A percentile compares a stretch with the other conserved stretches of the same genome.
Conservation (phyloP, 164 flowering plant genomes). For the Dillenia suffruticosa region DNA sequence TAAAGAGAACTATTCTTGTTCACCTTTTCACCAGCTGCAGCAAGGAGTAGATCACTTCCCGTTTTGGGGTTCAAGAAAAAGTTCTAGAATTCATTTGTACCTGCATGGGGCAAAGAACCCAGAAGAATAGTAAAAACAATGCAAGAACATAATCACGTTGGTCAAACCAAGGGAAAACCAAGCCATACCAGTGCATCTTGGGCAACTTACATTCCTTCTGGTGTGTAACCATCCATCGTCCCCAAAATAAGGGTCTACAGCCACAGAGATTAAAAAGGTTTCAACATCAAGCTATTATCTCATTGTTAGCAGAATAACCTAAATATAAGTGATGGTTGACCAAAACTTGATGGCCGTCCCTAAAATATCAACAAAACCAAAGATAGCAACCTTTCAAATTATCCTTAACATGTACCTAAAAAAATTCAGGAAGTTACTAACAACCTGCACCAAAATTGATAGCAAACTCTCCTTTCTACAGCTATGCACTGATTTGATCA, state of each 20-base stretch:
- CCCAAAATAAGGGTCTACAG: conserved; percentile 82
- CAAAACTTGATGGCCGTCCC: too few relatives aligned
- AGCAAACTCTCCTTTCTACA: too few relatives aligned
- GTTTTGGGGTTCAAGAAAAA: conserved; percentile 48
- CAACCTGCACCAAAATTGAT: too few relatives aligned
- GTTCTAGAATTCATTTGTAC: conserved; percentile 45
- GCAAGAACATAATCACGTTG: not conserved
- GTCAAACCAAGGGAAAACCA: not conserved
- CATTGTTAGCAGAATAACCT: too few relatives aligned
- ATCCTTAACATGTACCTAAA: too few relatives aligned
- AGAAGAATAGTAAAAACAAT: not conserved
- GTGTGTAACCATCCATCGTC: conserved; percentile 85
- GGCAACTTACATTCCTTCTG: conserved; percentile 88
- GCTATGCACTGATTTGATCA: too few relatives aligned
- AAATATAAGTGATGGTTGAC: too few relatives aligned
- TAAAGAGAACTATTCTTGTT: conserved; percentile 5
- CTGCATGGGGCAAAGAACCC: conserved; percentile 32
- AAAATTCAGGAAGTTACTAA: too few relatives aligned
- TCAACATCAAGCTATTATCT: too few relatives aligned
- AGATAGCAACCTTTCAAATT: too few relatives aligned
- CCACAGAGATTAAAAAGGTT: conserved; percentile 1
- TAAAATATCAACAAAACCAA: too few relatives aligned
- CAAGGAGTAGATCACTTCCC: conserved; percentile 76
- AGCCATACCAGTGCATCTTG: conserved; percentile 71
- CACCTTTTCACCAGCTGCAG: conserved; percentile 87